phyloP scores from a whole-genome alignment of 805 yeast genomes.

The Wickerhamomyces strasburgensis region DNA sequence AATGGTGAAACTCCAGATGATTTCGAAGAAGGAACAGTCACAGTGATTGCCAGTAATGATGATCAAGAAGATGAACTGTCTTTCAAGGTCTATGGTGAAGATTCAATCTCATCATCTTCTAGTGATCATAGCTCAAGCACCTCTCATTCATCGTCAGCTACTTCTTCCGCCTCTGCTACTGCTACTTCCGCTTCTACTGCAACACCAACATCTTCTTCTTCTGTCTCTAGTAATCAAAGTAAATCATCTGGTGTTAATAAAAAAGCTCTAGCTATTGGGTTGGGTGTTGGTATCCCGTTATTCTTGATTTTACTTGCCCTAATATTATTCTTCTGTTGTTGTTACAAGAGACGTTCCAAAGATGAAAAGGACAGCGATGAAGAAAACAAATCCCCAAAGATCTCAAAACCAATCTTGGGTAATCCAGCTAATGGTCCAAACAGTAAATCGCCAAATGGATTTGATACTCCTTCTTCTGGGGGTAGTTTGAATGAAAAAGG shows the following conservation, averaged over 20 bases:
- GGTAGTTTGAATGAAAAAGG: slow-evolving; percentile 28
- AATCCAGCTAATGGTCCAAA: slow-evolving; percentile 32
- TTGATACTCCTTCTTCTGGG: slow-evolving; percentile 24
- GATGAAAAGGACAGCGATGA: slow-evolving; percentile 28
- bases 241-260: slow-evolving; percentile 25
- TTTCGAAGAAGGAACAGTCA: slow-evolving; percentile 37
- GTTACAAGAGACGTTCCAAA: slow-evolving; percentile 41
- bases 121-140: slow-evolving; percentile 24
- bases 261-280: slow-evolving; percentile 75
- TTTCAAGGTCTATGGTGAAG: slow-evolving; percentile 52
- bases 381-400: slow-evolving; percentile 26
- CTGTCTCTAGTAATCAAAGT: slow-evolving; percentile 21
- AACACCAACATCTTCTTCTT: slow-evolving; percentile 18
- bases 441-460: slow-evolving; percentile 18
- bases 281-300: slow-evolving; percentile 82
- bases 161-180: slow-evolving; percentile 18
- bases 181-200: slow-evolving; percentile 24
- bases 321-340: slow-evolving; percentile 49
- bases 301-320: slow-evolving; percentile 45
- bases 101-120: slow-evolving; percentile 26
- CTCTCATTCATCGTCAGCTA: slow-evolving; percentile 24
- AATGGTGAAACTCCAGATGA: slow-evolving; percentile 58
- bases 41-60: slow-evolving; percentile 35
- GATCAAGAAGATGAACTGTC: slow-evolving; percentile 34
- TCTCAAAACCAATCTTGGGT: slow-evolving; percentile 36